Conservation (phyloP, 306 rosid genomes). For the Cucumis melo region DNA sequence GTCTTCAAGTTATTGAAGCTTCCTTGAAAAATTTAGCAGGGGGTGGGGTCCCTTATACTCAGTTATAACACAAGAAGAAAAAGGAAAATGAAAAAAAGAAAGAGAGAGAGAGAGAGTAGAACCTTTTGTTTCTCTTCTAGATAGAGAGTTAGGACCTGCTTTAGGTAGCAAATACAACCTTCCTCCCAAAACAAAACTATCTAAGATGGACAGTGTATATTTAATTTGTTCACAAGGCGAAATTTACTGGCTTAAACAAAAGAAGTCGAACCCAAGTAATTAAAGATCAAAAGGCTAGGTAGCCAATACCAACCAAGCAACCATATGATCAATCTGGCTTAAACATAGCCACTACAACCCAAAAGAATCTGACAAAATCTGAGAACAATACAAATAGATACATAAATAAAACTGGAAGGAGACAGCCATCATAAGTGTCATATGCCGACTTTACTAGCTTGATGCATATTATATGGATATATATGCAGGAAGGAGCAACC, state of each 20-base stretch:
- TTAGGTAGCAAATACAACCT: background rate
- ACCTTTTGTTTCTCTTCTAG: background rate
- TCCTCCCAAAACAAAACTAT: background rate
- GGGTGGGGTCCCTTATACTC: background rate
- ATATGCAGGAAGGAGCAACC: conserved; percentile 88
- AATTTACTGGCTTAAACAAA: conserved; percentile 25
- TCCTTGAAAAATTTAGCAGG: background rate
- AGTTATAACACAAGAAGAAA: background rate
- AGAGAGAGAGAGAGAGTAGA: background rate
- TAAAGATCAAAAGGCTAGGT: too few relatives aligned
- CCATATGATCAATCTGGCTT: too few relatives aligned
- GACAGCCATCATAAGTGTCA: too few relatives aligned
- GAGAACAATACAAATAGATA: too few relatives aligned
- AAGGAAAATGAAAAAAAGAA: too few relatives aligned
- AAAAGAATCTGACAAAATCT: too few relatives aligned
- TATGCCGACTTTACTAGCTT: background rate
- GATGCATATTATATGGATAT: conserved; percentile 5
- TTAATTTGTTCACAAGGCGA: background rate
- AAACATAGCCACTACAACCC: too few relatives aligned
- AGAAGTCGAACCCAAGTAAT: conserved; percentile 41
- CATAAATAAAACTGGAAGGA: too few relatives aligned
- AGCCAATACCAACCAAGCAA: too few relatives aligned
- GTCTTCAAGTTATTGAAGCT: background rate
- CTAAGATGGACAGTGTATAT: background rate
- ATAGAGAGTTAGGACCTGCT: background rate